Evolutionary conservation across 179 eudicot species (phyloP).

Genomic region (Camellia oleifera): DNA sequence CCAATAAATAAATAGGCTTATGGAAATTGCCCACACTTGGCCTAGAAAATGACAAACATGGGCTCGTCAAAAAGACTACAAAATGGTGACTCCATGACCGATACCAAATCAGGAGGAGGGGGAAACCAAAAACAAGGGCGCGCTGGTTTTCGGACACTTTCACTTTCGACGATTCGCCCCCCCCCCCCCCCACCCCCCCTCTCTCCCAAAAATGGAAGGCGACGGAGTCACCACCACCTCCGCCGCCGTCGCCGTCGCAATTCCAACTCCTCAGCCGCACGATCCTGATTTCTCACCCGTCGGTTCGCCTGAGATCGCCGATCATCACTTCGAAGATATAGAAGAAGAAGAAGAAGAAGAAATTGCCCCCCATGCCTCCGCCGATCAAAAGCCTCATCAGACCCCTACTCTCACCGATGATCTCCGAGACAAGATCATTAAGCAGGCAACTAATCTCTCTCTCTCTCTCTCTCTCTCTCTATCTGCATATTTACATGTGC

Average conservation of each 20-base stretch:
- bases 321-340: slow-evolving; percentile 18
- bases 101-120: neutral
- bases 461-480: neutral
- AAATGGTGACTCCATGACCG: neutral
- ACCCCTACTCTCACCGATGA: slow-evolving; percentile 30
- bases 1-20: no score
- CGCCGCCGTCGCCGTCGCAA: neutral
- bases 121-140: neutral
- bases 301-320: slow-evolving; percentile 32
- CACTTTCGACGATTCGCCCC: neutral
- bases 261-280: slow-evolving; percentile 23
- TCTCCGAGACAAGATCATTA: slow-evolving; percentile 58
- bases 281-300: slow-evolving; percentile 29
- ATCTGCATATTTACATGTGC: neutral
- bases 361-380: slow-evolving; percentile 30
- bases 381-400: slow-evolving; percentile 19
- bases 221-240: slow-evolving; percentile 3
- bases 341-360: slow-evolving; percentile 10
- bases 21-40: no score
- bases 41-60: no score
- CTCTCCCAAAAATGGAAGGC: slow-evolving; percentile 17
- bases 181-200: neutral
- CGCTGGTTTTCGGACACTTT: neutral
- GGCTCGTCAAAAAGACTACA: no score
- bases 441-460: slow-evolving; percentile 41